Base-by-base conservation (phyloP, 2,329 filamentous ascomycete species). In the Metarhizium humberi region DNA sequence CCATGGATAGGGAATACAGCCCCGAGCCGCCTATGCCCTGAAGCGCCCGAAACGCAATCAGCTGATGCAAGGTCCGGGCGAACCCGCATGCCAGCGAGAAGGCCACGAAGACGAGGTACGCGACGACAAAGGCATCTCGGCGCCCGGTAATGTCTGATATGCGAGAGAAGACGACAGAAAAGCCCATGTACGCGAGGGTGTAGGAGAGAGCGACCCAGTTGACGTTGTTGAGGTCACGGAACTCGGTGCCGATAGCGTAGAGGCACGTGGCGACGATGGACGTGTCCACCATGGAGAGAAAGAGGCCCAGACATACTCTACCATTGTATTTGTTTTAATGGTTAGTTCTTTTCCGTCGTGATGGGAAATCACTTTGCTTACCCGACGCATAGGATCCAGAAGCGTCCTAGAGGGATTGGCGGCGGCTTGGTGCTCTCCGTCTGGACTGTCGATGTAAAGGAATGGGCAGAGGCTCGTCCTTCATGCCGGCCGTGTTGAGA, bases 221-320 rank as follows among this genome's bases (percentile, higher is more conserved):
- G 53, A 80, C 71, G 3, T 61, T 62, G 11, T 70, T 65, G 3
- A 78, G 60, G 14, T 72, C 69, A 11, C 72, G 55, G 50, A 84
- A 79, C 4, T 84, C 78, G 16, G 62, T 63, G 2, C 76, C 77
- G 50, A 84, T 84, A n/a, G 71, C 71, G 60, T 78, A 78, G 10
- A 85, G 66, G 48, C 78, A 78, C 13, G 81, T 84, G 1, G 81
- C 79, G 1, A 85, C 77, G 42, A 85, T 83, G 3, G 80, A 80
- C 1, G 77, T 76, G 63, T 84, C 81, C n/a, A 83, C 64, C 61
- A 82, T 75, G 32, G 81, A 78, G 50, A 85, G 72, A 53, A 82
- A 80, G 1, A 84, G 71, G 3, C 80, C 80, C 6, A 77, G 66
- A 20, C 71, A 75, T 14, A 80, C 66, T 16, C 78, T 82, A 42